Evolutionary conservation across 306 rosid species (phyloP).

Genomic region (Carpinus fangiana): DNA sequence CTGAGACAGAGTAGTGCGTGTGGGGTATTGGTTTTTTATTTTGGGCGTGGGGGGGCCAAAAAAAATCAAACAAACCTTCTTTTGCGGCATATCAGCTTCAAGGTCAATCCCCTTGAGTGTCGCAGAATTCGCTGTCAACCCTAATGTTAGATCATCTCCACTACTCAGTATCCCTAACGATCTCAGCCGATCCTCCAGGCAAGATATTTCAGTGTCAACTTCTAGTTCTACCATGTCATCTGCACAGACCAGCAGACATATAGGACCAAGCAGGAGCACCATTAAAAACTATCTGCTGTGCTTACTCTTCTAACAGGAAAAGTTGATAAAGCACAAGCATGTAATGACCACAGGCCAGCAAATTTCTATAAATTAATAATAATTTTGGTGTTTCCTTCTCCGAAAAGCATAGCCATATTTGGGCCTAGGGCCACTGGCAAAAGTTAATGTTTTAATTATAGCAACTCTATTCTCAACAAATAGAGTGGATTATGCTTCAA

Average conservation of each 20-base stretch:
- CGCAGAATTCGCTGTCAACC: slow-evolving; percentile 40
- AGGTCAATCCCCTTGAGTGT: slow-evolving; percentile 63
- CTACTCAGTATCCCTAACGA: slow-evolving; percentile 59
- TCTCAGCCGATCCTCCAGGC: slow-evolving; percentile 75
- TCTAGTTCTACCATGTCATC: slow-evolving; percentile 46
- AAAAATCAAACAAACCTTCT: slow-evolving; percentile 51
- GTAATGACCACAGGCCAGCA: slow-evolving; percentile 19
- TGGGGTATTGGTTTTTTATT: neutral
- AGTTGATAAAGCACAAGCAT: neutral
- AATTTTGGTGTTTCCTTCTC: too few species aligned
- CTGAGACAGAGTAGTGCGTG: too few species aligned
- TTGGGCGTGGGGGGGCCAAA: neutral
- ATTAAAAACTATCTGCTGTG: slow-evolving; percentile 18
- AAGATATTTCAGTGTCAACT: slow-evolving; percentile 44
- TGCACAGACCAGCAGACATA: slow-evolving; percentile 48
- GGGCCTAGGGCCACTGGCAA: neutral
- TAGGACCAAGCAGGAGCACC: slow-evolving; percentile 16
- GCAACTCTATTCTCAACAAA: neutral
- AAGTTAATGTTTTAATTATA: neutral
- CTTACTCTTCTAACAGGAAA: slow-evolving; percentile 12
- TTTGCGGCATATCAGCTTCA: slow-evolving; percentile 47
- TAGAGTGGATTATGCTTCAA: neutral
- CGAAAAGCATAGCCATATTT: neutral
- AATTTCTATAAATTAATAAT: neutral
- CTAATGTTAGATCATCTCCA: slow-evolving; percentile 46